A percentile compares a stretch with the other conserved stretches of the same genome.
phyloP scores from a whole-genome alignment of 371 early-diverging fungal species.

The Syncephalis plumigaleata region DNA sequence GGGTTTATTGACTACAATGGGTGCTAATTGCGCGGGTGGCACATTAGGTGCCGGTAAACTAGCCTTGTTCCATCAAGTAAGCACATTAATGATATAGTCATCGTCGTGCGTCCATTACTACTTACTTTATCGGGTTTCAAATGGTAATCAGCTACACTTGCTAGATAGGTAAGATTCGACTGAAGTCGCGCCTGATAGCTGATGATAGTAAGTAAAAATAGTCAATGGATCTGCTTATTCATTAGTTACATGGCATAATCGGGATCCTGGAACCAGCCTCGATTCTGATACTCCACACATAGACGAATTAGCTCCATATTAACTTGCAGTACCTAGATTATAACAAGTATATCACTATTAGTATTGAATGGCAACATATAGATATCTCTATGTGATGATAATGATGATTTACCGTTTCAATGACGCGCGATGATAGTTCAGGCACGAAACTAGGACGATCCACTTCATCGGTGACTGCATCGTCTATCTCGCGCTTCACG shows the following conservation, averaged over 20 bases:
- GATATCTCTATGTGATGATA: too few relatives aligned
- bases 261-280: conserved; percentile 13
- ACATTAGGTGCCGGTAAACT: background rate
- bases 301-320: conserved; percentile 29
- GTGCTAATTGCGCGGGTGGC: background rate
- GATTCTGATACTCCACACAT: conserved; percentile 19
- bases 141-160: conserved; percentile 32
- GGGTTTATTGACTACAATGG: background rate
- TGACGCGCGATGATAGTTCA: too few relatives aligned
- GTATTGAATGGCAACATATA: too few relatives aligned
- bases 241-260: conserved; percentile 19
- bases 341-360: too few relatives aligned
- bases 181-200: conserved; percentile 31
- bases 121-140: conserved; percentile 26
- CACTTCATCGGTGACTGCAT: too few relatives aligned
- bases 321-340: conserved; percentile 18
- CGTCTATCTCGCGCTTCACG: too few relatives aligned
- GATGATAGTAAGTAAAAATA: background rate
- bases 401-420: too few relatives aligned
- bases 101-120: background rate
- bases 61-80: background rate
- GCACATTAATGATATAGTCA: background rate
- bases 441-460: too few relatives aligned
- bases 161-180: conserved; percentile 28
- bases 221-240: background rate